Conservation (phyloP, 768 basidiomycete genomes). For the Leccinum truebloodii region DNA sequence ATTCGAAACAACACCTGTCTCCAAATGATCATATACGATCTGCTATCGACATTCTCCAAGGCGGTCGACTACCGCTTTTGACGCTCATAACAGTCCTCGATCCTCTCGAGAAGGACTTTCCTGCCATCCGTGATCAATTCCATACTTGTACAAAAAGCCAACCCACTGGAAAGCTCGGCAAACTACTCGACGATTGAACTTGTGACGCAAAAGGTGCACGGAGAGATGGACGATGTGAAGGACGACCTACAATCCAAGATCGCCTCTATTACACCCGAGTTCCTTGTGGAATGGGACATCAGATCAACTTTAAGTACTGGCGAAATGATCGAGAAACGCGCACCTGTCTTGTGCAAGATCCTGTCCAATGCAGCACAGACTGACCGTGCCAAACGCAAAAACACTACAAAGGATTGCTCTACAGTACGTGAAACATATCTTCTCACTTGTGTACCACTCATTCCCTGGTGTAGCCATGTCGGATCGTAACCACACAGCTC, state of each 20-base stretch:
- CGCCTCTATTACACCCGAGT: neutral
- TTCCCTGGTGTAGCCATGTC: neutral
- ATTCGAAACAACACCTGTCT: too few relatives aligned
- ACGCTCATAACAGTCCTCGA: too few relatives aligned
- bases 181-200: too few relatives aligned
- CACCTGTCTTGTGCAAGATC: neutral
- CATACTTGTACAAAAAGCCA: too few relatives aligned
- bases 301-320: neutral
- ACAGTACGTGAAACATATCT: neutral
- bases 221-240: too few relatives aligned
- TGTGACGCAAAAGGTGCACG: too few relatives aligned
- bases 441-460: neutral
- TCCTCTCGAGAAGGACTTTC: too few relatives aligned
- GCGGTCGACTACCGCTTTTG: too few relatives aligned
- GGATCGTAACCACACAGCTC: neutral
- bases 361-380: neutral
- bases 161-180: too few relatives aligned
- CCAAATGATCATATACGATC: too few relatives aligned
- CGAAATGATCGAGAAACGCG: neutral
- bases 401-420: neutral
- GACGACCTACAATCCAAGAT: neutral
- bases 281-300: neutral
- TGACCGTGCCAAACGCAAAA: neutral
- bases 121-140: too few relatives aligned
- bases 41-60: too few relatives aligned